phyloP scores from a whole-genome alignment of 2,329 filamentous ascomycete species.

The Epichloe baconii region DNA sequence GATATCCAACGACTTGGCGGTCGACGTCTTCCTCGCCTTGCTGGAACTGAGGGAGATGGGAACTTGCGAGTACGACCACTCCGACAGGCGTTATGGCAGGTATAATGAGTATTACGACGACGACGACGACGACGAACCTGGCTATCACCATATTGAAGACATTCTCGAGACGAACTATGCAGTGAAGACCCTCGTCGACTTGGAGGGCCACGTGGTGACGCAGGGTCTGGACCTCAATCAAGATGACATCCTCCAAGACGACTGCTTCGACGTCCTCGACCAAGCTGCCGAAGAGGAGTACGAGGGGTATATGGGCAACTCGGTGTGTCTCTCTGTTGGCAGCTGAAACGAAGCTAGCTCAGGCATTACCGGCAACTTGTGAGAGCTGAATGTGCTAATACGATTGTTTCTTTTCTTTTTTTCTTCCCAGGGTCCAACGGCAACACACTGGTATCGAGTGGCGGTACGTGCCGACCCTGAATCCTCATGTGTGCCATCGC shows the following conservation, averaged over 20 bases:
- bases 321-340: constrained; percentile 9
- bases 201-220: constrained; percentile 13
- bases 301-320: constrained; percentile 16
- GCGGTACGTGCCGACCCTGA: constrained; percentile 6
- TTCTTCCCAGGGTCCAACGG: constrained; percentile 8
- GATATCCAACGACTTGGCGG: constrained; percentile 12
- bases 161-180: constrained; percentile 4
- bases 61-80: constrained; percentile 2
- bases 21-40: constrained; percentile 21
- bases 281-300: constrained; percentile 11
- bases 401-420: no score
- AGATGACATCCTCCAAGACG: constrained; percentile 11
- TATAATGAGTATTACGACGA: constrained; percentile 1
- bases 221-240: constrained; percentile 9
- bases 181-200: constrained; percentile 15
- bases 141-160: constrained; percentile 8
- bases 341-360: not conserved
- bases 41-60: constrained; percentile 18
- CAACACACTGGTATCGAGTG: constrained; percentile 14
- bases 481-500: not conserved
- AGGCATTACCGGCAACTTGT: not conserved
- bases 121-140: not conserved
- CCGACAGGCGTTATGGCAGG: not conserved
- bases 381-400: not conserved
- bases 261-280: constrained; percentile 9